Base-by-base conservation (phyloP, 257 asterid genomes). In the Ocimum tenuiflorum region DNA sequence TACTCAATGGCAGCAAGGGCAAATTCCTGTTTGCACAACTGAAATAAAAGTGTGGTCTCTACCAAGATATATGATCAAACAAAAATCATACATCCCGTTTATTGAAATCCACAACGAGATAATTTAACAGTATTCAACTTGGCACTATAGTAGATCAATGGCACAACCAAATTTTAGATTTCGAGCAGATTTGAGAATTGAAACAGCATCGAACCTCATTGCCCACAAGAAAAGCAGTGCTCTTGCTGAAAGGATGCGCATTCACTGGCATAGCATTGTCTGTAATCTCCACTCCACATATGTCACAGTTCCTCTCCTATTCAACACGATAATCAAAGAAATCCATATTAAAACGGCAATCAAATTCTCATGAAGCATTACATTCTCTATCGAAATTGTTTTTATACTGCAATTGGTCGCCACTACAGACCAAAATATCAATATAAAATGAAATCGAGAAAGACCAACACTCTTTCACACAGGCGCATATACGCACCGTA, bases 201-300 rank as follows among this genome's bases (percentile, higher is more conserved):
- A 24, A 49, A 47, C 19, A 38, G 54, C 45, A 23, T 68, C 51
- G 2, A 71, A 94, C 99, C 99, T 94, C 99, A 57, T 90, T 94
- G 53, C 99, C 99, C 22, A 94, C 95, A 58, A 94, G 92, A 79
- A 94, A 94, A 20, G 95, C 97, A 23, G 99, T 90, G 75, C 87
- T 90, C 80, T 79, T 94, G 73, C 77, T 82, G 82, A 94, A 94
- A 60, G 97, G 99, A 73, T 90, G 97, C 52, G 79, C 81, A 62
- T 85, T 88, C 43, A 94, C 96, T 6, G 97, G 75, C 50, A 70
- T 58, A 12, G 97, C 94, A 57, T 67, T 70, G 42, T 88, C 99
- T 1, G 91, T 86, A 41, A 94, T 94, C 83, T 94, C 99, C 69
- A 94, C 99, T 17, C 99, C 97, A 73, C 97, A 94, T 65, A 94